These are phyloP conservation scores for Globisporangium radiosum DNA, from an alignment of 352 stramenopile species.

Conservation along the genomic window DNA sequence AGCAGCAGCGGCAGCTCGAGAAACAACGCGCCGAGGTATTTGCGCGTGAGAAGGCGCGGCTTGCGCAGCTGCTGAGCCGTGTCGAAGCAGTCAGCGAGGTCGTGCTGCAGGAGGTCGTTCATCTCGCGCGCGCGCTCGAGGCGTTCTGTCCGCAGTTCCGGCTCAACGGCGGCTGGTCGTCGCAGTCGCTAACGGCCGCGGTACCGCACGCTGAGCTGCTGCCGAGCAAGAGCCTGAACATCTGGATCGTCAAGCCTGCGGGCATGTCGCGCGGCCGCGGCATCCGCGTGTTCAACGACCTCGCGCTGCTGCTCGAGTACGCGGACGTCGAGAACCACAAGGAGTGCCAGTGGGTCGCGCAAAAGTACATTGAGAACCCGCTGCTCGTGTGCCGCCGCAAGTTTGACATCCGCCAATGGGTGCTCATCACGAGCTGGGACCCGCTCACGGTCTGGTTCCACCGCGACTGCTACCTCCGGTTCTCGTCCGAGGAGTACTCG, in stretches of 20 bases:
- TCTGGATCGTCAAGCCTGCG: constrained; percentile 93
- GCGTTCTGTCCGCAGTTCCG: constrained; percentile 61
- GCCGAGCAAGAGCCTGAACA: constrained; percentile 50
- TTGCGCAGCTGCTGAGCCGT: constrained; percentile 36
- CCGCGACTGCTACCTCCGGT: constrained; percentile 89
- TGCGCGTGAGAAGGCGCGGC: constrained; percentile 42
- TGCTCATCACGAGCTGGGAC: constrained; percentile 91
- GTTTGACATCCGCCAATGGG: constrained; percentile 92
- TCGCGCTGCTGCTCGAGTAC: constrained; percentile 78
- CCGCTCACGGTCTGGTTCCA: constrained; percentile 92
- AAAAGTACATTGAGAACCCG: constrained; percentile 89
- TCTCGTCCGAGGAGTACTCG: constrained; percentile 81
- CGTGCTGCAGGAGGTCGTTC: constrained; percentile 22
- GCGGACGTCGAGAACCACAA: constrained; percentile 83
- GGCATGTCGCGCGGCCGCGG: constrained; percentile 78
- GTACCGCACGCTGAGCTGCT: background rate
- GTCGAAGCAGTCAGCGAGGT: constrained; percentile 25
- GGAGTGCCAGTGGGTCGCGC: constrained; percentile 79
- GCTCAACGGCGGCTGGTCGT: constrained; percentile 48
- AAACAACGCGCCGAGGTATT: constrained; percentile 38
- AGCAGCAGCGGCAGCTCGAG: constrained; percentile 30
- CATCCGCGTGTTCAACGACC: constrained; percentile 86
- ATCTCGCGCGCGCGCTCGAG: constrained; percentile 24
- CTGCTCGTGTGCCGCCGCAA: constrained; percentile 84
- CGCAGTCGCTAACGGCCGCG: constrained; percentile 15